phyloP scores from a whole-genome alignment of 345 rosid genomes.

The Anastatica hierochuntica region DNA sequence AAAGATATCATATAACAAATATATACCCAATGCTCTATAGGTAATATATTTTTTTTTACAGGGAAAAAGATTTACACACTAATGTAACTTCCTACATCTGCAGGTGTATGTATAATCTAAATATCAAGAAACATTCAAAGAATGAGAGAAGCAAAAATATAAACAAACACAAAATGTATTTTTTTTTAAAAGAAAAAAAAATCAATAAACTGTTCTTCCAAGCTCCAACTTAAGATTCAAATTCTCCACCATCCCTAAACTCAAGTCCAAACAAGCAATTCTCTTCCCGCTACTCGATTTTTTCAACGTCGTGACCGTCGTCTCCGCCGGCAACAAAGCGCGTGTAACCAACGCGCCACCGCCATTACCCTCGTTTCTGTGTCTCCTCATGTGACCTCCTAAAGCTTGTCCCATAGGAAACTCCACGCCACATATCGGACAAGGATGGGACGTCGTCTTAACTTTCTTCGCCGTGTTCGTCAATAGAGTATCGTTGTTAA shows the following conservation, averaged over 20 bases:
- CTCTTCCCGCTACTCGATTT: constrained; percentile 36
- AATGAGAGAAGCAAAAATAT: constrained; percentile 14
- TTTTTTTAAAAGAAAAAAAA: background rate
- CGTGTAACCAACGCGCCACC: constrained; percentile 29
- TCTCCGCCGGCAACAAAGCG: constrained; percentile 30
- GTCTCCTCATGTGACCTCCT: constrained; percentile 96
- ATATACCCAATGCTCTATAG: too few species aligned
- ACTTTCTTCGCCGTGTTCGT: constrained; percentile 6
- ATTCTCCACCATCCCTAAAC: constrained; percentile 17
- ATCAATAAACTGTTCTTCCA: constrained; percentile 29
- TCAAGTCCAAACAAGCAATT: constrained; percentile 26
- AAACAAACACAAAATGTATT: background rate
- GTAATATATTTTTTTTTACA: too few species aligned
- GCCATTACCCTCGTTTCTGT: constrained; percentile 28
- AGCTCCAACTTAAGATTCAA: constrained; percentile 29
- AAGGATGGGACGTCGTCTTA: constrained; percentile 56
- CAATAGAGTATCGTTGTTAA: constrained; percentile 20
- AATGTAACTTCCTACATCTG: too few species aligned
- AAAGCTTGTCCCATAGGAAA: constrained; percentile 86
- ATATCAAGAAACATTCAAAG: constrained; percentile 8
- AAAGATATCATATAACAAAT: too few species aligned
- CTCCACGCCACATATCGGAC: constrained; percentile 81
- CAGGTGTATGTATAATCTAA: constrained; percentile 10
- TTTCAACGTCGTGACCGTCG: constrained; percentile 36
- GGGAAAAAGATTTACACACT: too few species aligned